These are phyloP conservation scores for Periconia sp. DNA, from an alignment of 2,329 filamentous ascomycete species.

Conservation along the genomic window DNA sequence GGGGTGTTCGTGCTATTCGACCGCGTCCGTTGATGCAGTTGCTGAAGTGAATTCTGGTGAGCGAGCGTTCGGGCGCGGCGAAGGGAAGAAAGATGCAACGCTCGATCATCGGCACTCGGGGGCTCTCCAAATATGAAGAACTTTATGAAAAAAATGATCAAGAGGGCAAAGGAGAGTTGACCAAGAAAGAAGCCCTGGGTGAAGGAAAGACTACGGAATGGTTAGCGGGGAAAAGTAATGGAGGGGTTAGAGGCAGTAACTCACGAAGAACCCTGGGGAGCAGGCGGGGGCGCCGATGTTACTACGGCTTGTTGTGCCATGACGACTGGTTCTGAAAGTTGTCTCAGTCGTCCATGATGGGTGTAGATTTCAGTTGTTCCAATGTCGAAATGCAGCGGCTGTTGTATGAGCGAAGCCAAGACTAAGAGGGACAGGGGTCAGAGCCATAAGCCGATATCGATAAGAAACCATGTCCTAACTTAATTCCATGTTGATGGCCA, in stretches of 20 bases:
- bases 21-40: slow-evolving; percentile 25
- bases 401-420: background rate
- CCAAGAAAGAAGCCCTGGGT: slow-evolving; percentile 92
- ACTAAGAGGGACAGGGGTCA: slow-evolving; percentile 1
- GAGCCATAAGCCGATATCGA: slow-evolving; percentile 11
- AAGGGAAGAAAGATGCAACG: slow-evolving; percentile 72
- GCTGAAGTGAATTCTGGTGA: slow-evolving; percentile 50
- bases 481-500: too few relatives aligned
- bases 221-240: slow-evolving; percentile 22
- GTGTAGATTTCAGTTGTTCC: background rate
- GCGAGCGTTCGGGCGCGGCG: slow-evolving; percentile 72
- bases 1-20: background rate
- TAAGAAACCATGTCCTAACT: slow-evolving; percentile 1
- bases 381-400: background rate
- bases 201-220: slow-evolving; percentile 70
- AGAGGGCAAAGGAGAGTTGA: slow-evolving; percentile 86
- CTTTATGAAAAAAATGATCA: slow-evolving; percentile 95
- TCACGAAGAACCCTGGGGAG: slow-evolving; percentile 23
- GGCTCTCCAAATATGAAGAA: slow-evolving; percentile 99
- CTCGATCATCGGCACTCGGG: slow-evolving; percentile 78
- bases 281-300: slow-evolving; percentile 14
- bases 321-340: background rate
- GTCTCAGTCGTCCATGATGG: slow-evolving; percentile 4
- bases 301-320: background rate
- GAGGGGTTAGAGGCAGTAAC: background rate